Conservation (phyloP, 345 rosid genomes). For the Heritiera littoralis region DNA sequence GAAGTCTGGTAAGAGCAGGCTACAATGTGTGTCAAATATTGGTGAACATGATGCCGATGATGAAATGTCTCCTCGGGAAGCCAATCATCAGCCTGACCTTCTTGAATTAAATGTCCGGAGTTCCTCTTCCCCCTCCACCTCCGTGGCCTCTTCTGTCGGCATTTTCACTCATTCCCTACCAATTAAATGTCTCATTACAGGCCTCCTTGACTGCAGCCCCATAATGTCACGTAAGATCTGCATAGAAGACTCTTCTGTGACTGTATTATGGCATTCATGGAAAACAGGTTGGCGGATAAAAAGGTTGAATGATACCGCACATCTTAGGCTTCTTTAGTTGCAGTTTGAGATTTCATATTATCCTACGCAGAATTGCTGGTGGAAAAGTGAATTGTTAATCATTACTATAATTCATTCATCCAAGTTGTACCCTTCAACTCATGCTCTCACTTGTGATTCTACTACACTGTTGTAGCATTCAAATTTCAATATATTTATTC, state of each 20-base stretch:
- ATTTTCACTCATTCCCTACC: constrained; percentile 83
- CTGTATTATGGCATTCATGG: constrained; percentile 79
- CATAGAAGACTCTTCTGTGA: constrained; percentile 89
- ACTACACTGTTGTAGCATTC: constrained; percentile 34
- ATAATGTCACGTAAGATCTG: constrained; percentile 69
- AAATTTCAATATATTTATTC: constrained; percentile 30
- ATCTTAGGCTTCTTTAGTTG: constrained; percentile 79
- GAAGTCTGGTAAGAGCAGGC: constrained; percentile 92
- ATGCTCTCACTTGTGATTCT: constrained; percentile 17
- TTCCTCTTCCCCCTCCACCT: constrained; percentile 50
- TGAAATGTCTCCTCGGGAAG: constrained; percentile 62
- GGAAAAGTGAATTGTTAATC: constrained; percentile 20
- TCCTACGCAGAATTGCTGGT: constrained; percentile 8
- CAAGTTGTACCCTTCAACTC: constrained; percentile 19
- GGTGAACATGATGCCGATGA: constrained; percentile 71
- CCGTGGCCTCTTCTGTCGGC: constrained; percentile 54
- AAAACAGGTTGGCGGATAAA: constrained; percentile 92
- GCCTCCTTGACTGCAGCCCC: constrained; percentile 82
- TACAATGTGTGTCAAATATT: constrained; percentile 66
- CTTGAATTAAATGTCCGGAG: constrained; percentile 48
- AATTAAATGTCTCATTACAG: constrained; percentile 81
- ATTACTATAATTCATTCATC: constrained; percentile 12
- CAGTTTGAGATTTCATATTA: not conserved
- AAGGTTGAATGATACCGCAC: constrained; percentile 81
- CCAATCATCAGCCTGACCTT: constrained; percentile 42